Conservation (phyloP, 306 rosid species). For the Cicer judaicum region DNA sequence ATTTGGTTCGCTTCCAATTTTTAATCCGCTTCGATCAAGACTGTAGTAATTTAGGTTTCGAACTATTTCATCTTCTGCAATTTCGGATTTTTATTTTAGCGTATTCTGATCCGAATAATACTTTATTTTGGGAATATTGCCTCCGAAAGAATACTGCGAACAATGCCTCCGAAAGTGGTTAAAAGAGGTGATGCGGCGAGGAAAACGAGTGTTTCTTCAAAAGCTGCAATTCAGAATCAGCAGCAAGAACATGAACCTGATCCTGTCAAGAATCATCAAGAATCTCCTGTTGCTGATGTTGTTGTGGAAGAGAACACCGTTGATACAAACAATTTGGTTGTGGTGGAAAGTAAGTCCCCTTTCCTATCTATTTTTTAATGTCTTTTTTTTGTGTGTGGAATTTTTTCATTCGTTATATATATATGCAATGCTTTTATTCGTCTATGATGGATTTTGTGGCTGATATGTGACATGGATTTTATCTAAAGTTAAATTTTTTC, state of each 20-base stretch:
- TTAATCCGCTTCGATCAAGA: not conserved
- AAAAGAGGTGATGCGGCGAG: constrained; percentile 44
- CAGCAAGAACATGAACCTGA: constrained; percentile 43
- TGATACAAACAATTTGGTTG: constrained; percentile 37
- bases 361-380: not conserved
- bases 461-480: constrained; percentile 21
- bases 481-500: constrained; percentile 8
- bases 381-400: constrained; percentile 7
- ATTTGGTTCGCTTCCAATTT: constrained; percentile 8
- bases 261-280: constrained; percentile 37
- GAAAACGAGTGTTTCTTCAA: constrained; percentile 31
- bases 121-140: not conserved
- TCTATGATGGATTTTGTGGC: not conserved
- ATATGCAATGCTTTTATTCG: constrained; percentile 12
- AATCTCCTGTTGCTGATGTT: constrained; percentile 45
- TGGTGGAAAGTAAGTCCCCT: constrained; percentile 60
- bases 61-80: not conserved
- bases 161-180: constrained; percentile 45
- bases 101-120: constrained; percentile 6
- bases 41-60: constrained; percentile 1
- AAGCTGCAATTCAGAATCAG: constrained; percentile 28
- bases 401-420: not conserved
- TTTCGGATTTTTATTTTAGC: constrained; percentile 23
- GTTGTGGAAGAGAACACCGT: constrained; percentile 42
- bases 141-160: constrained; percentile 14